Percentiles rank a stretch among this genome's conserved stretches.
Evolutionary conservation across 2,329 filamentous ascomycete species (phyloP).

Genomic region (Colletotrichum lentis): DNA sequence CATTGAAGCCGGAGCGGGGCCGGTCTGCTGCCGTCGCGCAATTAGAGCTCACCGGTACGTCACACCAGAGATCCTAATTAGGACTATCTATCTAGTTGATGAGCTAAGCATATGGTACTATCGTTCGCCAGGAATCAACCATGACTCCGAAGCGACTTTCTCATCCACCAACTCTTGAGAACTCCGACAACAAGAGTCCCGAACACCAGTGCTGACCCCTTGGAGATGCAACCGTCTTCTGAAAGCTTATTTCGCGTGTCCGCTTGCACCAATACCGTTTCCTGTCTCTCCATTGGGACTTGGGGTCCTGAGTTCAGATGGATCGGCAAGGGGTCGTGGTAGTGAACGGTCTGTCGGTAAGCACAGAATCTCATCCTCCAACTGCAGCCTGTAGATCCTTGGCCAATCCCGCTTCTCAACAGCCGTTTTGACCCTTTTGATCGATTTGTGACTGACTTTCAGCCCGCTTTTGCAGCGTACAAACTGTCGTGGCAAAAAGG

Average conservation of each 20-base stretch:
- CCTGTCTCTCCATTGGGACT: background rate
- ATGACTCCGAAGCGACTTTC: slow-evolving; percentile 3
- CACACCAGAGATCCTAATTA: background rate
- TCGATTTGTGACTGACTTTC: background rate
- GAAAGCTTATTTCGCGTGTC: background rate
- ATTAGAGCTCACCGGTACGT: background rate
- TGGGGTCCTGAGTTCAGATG: background rate
- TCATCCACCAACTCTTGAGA: background rate
- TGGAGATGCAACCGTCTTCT: background rate
- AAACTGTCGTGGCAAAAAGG: slow-evolving; percentile 31
- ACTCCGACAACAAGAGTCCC: background rate
- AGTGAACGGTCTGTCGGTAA: slow-evolving; percentile 33
- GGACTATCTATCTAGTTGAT: background rate
- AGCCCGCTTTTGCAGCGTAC: slow-evolving; percentile 16
- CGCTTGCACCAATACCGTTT: background rate
- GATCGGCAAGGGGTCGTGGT: slow-evolving; percentile 22
- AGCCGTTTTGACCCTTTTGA: background rate
- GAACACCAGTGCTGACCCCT: background rate
- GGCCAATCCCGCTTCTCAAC: background rate
- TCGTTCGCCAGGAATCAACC: background rate
- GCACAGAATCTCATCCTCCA: background rate
- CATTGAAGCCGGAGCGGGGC: background rate
- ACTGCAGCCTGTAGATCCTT: background rate
- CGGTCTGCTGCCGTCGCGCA: background rate
- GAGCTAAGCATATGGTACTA: slow-evolving; percentile 9